Evolutionary conservation across 164 flowering plant species (phyloP).

Genomic region (Magnolia changhungtana): DNA sequence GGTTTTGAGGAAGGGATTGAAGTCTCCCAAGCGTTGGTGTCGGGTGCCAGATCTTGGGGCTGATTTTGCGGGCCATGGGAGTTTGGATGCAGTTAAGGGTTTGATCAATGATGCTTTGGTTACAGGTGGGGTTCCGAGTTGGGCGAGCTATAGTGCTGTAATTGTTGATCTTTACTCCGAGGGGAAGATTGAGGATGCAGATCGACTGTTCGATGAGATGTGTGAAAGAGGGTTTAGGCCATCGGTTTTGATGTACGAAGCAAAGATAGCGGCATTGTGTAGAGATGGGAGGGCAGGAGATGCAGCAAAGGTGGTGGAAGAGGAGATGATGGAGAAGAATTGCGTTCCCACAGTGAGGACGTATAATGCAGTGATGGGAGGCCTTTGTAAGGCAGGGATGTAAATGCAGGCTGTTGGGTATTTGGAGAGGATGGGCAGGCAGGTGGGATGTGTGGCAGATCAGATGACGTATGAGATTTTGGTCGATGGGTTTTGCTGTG

Average conservation of each 20-base stretch:
- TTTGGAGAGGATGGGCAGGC: constrained; percentile 58
- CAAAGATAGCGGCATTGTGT: constrained; percentile 53
- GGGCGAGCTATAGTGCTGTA: constrained; percentile 53
- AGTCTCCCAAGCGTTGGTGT: constrained; percentile 43
- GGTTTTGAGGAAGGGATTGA: constrained; percentile 70
- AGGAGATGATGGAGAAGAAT: constrained; percentile 43
- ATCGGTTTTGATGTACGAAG: constrained; percentile 40
- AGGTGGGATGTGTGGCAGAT: constrained; percentile 50
- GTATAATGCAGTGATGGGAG: constrained; percentile 47
- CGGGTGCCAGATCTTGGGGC: constrained; percentile 32
- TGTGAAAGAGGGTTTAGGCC: constrained; percentile 43
- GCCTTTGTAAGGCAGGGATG: constrained; percentile 47
- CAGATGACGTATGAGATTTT: constrained; percentile 47
- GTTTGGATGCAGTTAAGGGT: constrained; percentile 34
- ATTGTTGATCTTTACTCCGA: constrained; percentile 52
- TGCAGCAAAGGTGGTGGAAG: constrained; percentile 44
- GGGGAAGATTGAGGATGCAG: constrained; percentile 44
- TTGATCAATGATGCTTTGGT: constrained; percentile 52
- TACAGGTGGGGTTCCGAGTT: constrained; percentile 49
- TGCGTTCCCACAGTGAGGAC: constrained; percentile 47
- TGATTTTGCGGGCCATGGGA: constrained; percentile 20
- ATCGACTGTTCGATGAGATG: constrained; percentile 54
- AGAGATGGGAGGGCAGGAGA: constrained; percentile 35
- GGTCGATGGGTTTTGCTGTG: constrained; percentile 53
- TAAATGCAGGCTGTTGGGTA: constrained; percentile 39